These are phyloP conservation scores for Eimeria falciformis DNA, from an alignment of 169 alveolate genomes.

Conservation along the genomic window DNA sequence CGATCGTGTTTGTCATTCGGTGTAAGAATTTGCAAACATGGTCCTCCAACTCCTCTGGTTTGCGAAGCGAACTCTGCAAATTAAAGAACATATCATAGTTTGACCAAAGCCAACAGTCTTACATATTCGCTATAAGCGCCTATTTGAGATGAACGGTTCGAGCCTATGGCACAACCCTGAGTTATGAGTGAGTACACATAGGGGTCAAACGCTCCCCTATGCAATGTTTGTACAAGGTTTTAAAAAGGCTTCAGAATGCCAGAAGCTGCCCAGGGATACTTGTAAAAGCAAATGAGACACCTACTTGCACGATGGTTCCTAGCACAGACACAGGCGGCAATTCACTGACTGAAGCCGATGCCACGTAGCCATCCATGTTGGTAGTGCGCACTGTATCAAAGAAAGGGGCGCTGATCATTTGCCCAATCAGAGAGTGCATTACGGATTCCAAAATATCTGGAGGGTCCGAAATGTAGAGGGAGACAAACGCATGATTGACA, in stretches of 20 bases:
- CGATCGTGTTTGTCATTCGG: neutral
- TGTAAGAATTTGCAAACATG: conserved; percentile 73
- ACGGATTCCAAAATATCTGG: conserved; percentile 72
- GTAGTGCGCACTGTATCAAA: conserved; percentile 69
- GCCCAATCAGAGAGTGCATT: conserved; percentile 43
- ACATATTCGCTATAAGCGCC: too few relatives aligned
- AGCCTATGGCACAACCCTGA: too few relatives aligned
- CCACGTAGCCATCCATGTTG: conserved; percentile 79
- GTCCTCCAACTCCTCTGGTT: conserved; percentile 48
- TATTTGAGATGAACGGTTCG: too few relatives aligned
- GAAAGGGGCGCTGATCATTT: conserved; percentile 70
- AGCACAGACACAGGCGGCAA: conserved; percentile 71
- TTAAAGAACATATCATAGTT: too few relatives aligned
- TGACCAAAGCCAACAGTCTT: too few relatives aligned
- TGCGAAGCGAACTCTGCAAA: conserved; percentile 61
- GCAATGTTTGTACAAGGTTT: too few relatives aligned
- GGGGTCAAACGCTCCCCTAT: neutral
- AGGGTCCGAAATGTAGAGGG: conserved; percentile 52
- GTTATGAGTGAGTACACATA: neutral
- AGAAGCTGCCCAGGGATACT: too few relatives aligned
- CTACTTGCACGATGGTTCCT: conserved; percentile 74
- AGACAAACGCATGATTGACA: conserved; percentile 51
- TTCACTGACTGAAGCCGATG: conserved; percentile 59
- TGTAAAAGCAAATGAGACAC: too few relatives aligned
- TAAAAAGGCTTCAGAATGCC: too few relatives aligned